phyloP scores from a whole-genome alignment of 148 eudicot species.

The Selenicereus undatus region DNA sequence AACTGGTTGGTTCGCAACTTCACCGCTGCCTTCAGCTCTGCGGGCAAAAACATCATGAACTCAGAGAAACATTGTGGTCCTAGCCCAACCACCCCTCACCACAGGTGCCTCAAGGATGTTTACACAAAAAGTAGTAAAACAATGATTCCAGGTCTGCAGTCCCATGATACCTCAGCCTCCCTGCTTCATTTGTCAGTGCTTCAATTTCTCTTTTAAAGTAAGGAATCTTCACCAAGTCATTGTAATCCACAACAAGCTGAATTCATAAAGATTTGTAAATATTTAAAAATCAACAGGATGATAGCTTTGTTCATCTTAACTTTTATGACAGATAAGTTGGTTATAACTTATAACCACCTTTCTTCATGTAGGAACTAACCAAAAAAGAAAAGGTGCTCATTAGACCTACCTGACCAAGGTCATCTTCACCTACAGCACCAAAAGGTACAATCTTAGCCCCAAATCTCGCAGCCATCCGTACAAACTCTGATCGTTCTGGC shows the following conservation, averaged over 20 bases:
- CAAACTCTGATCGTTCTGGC: slow-evolving; percentile 78
- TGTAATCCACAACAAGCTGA: slow-evolving; percentile 49
- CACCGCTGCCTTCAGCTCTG: slow-evolving; percentile 46
- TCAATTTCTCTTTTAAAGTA: slow-evolving; percentile 39
- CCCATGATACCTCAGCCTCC: slow-evolving; percentile 45
- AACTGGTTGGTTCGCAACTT: slow-evolving; percentile 55
- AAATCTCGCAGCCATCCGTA: slow-evolving; percentile 80
- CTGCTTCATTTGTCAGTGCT: slow-evolving; percentile 31
- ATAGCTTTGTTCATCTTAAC: not conserved
- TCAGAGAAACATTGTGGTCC: not conserved
- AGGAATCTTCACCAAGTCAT: slow-evolving; percentile 56
- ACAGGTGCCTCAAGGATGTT: not conserved
- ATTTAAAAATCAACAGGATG: not conserved
- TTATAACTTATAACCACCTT: not conserved
- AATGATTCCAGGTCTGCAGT: not conserved
- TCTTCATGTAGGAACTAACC: not conserved
- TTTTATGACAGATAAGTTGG: not conserved
- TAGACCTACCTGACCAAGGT: slow-evolving; percentile 50
- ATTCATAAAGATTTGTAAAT: not conserved
- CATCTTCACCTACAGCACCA: slow-evolving; percentile 88
- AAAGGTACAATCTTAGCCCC: slow-evolving; percentile 86
- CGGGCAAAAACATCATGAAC: not conserved
- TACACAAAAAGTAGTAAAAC: not conserved
- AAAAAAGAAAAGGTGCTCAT: not conserved
- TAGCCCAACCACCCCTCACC: not conserved